Conservation (phyloP, 768 basidiomycete genomes). For the Amanita exitialis region DNA sequence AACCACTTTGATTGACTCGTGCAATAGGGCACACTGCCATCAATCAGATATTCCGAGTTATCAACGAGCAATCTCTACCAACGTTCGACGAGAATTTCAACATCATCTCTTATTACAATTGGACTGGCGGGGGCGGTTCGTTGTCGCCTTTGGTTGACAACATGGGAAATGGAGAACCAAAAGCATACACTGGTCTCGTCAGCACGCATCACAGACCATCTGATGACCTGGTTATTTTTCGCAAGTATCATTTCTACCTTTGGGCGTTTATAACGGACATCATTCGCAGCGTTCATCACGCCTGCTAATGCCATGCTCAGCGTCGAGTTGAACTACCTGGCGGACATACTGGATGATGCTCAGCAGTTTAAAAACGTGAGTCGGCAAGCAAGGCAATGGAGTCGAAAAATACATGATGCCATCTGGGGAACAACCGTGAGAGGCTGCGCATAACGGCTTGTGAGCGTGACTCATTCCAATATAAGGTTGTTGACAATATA, state of each 20-base stretch:
- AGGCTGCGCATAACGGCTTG: conserved; percentile 1
- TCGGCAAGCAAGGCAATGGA: conserved; percentile 44
- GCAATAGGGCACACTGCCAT: conserved; percentile 55
- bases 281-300: conserved; percentile 51
- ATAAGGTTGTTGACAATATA: conserved; percentile 50
- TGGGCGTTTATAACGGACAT: neutral
- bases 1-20: conserved; percentile 3
- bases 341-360: conserved; percentile 43
- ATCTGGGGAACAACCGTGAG: conserved; percentile 54
- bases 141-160: conserved; percentile 58
- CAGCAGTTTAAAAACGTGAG: conserved; percentile 41
- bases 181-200: conserved; percentile 63
- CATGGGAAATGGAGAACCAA: conserved; percentile 66
- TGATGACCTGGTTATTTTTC: conserved; percentile 62
- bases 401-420: conserved; percentile 44
- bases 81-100: conserved; percentile 65
- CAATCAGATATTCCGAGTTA: conserved; percentile 64
- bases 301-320: conserved; percentile 80
- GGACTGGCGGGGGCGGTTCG: conserved; percentile 63
- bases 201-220: conserved; percentile 73
- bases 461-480: neutral
- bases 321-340: conserved; percentile 57
- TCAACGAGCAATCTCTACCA: conserved; percentile 66
- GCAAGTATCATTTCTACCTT: conserved; percentile 22
- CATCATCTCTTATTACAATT: conserved; percentile 71